phyloP scores from a whole-genome alignment of 495 filamentous ascomycete genomes.

The Podospora tetraspora region DNA sequence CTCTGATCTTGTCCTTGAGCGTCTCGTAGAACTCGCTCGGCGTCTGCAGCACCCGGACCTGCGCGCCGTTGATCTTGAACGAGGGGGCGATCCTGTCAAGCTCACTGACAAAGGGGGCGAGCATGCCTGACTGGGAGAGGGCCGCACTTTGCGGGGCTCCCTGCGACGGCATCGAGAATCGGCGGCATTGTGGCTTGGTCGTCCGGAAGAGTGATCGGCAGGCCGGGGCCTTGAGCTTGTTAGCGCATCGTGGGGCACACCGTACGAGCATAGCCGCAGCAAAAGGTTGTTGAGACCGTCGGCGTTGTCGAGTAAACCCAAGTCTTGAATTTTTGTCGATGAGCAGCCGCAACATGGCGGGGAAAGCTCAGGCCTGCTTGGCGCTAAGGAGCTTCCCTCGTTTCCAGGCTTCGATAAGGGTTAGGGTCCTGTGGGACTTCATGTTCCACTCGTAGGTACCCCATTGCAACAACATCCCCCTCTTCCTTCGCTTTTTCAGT shows the following conservation, averaged over 20 bases:
- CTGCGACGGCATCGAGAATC: conserved; percentile 39
- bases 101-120: conserved; percentile 68
- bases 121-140: conserved; percentile 34
- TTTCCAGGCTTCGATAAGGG: no score
- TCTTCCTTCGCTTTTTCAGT: no score
- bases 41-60: conserved; percentile 70
- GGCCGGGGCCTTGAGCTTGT: conserved; percentile 24
- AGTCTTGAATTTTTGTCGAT: background rate
- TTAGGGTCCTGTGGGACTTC: no score
- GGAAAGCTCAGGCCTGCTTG: conserved; percentile 4
- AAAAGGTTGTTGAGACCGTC: background rate
- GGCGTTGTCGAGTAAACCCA: background rate
- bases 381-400: background rate
- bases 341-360: background rate
- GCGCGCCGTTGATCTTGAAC: conserved; percentile 77
- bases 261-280: conserved; percentile 33
- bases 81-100: conserved; percentile 84
- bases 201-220: conserved; percentile 25
- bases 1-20: conserved; percentile 78
- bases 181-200: conserved; percentile 32
- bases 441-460: no score
- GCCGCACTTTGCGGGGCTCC: conserved; percentile 23
- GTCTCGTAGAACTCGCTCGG: conserved; percentile 83
- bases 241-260: conserved; percentile 30
- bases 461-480: no score